These are phyloP conservation scores for Vitis hybrid DNA, from an alignment of 177 flowering plant species.

Conservation along the genomic window DNA sequence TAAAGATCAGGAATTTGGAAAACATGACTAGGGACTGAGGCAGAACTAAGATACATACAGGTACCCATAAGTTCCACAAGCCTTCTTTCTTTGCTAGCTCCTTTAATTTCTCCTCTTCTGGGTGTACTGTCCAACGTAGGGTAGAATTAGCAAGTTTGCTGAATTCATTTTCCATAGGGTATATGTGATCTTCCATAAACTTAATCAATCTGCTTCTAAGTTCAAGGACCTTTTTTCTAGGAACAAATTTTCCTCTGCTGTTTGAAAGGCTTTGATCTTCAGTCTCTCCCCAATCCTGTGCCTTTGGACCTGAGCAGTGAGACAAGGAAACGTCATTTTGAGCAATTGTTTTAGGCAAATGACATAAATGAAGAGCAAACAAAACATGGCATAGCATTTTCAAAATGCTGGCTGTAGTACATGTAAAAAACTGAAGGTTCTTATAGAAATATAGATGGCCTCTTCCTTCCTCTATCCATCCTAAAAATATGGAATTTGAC, in stretches of 20 bases:
- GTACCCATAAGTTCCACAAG: conserved; percentile 89
- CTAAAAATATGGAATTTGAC: too few relatives aligned
- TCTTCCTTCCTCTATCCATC: too few relatives aligned
- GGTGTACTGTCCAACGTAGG: conserved; percentile 88
- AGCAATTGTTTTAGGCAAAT: conserved; percentile 1
- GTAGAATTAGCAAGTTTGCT: conserved; percentile 66
- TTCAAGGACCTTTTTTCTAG: conserved; percentile 46
- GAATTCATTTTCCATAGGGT: conserved; percentile 85
- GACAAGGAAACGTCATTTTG: conserved; percentile 9
- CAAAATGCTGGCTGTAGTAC: background rate
- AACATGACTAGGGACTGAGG: background rate
- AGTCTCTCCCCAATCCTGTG: conserved; percentile 22
- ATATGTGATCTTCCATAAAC: conserved; percentile 83
- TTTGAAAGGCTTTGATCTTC: conserved; percentile 21
- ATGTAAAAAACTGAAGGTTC: background rate
- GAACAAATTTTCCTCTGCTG: conserved; percentile 64
- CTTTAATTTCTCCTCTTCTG: conserved; percentile 86
- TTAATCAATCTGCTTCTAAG: conserved; percentile 66
- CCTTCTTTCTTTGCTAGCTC: conserved; percentile 89
- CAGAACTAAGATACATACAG: conserved; percentile 49
- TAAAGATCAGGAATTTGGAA: background rate
- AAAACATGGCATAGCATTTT: background rate
- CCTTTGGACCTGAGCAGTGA: conserved; percentile 21
- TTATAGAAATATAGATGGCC: background rate
- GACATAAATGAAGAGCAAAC: background rate